Evolutionary conservation across 2,329 filamentous ascomycete genomes (phyloP), one percentile per base, ranked within the genome.

Genomic region (Fusarium fujikuroi): DNA sequence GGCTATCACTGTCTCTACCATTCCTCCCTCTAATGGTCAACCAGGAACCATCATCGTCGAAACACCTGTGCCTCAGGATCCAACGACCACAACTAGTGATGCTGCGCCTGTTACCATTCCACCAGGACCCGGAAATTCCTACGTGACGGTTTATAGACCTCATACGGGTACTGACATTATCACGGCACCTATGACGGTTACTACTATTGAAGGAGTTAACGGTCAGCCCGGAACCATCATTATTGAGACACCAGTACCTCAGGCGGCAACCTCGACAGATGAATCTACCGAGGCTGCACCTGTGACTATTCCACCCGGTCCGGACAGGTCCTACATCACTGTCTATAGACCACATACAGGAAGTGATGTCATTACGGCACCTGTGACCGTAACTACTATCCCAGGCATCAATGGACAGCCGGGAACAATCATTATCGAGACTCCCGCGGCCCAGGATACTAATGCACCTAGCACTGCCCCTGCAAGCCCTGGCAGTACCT

Each of bases 121-220:
- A 4, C 60, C 69, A 8, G 49, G 69, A 5, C 69, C 70, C 1
- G 39, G 60, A 9, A 70, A 63, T 32, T 47, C 65, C 1, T 73
- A 73, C 19, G n/a, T 73, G 11, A 73, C 70, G 6, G 53, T 73
- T 9, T 73, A 73, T 7, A 59, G 70, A 42, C 70, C 70, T 30
- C 66, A 73, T 25, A 62, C 44, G 3, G 65, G 70, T n/a, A n/a
- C 44, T 15, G 58, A 63, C 18, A 16, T 40, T 11, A 73, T 73
- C 14, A 70, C 60, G 18, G 58, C 53, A 3, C 70, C 70, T 21
- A n/a, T 73, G 8, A 73, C 66, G 3, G 39, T 73, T 11, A 63
- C 70, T 10, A 73, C 70, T 7, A 70, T 73, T 14, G 36, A 49
- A 18, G 64, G 64, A 2, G 39, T 36, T 19, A 60, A 58, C 12